Conservation (phyloP, 805 yeast species). For the Maudiozyma pseudohumilis region DNA sequence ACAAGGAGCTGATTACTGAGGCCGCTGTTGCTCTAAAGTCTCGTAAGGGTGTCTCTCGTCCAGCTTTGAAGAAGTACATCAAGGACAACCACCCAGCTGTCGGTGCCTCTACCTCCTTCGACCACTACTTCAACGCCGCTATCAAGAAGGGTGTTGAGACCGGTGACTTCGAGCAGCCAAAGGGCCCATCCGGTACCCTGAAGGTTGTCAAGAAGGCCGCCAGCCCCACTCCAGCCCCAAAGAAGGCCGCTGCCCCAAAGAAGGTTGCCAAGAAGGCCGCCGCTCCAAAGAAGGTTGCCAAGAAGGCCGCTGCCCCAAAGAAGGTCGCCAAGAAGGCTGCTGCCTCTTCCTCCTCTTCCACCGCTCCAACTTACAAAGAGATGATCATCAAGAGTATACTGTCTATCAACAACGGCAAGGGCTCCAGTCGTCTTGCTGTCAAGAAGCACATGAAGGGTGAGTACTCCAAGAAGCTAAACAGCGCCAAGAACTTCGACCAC, state of each 20-base stretch:
- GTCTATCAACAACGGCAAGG: conserved; percentile 69
- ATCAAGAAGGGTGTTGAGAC: conserved; percentile 69
- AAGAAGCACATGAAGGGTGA: conserved; percentile 60
- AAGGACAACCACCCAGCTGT: conserved; percentile 42
- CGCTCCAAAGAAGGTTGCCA: neutral
- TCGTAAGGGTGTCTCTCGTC: conserved; percentile 77
- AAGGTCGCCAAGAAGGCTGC: conserved; percentile 4
- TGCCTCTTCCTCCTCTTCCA: conserved; percentile 3
- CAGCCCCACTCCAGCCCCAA: conserved; percentile 14
- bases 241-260: conserved; percentile 24
- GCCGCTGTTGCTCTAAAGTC: conserved; percentile 56
- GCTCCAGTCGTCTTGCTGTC: conserved; percentile 76
- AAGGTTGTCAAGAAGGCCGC: conserved; percentile 36
- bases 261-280: conserved; percentile 13
- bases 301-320: conserved; percentile 17
- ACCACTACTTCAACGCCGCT: conserved; percentile 65
- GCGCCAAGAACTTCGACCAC: conserved; percentile 57
- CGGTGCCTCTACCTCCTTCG: conserved; percentile 56
- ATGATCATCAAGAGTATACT: conserved; percentile 48
- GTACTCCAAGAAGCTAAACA: conserved; percentile 40
- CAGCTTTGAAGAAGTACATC: conserved; percentile 77
- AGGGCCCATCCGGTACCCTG: conserved; percentile 83
- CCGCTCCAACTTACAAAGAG: conserved; percentile 18
- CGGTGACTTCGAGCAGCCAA: conserved; percentile 74
- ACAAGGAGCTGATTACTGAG: conserved; percentile 33